These are phyloP conservation scores for Escovopsis weberi DNA, from an alignment of 2,329 filamentous ascomycete species.

Conservation along the genomic window DNA sequence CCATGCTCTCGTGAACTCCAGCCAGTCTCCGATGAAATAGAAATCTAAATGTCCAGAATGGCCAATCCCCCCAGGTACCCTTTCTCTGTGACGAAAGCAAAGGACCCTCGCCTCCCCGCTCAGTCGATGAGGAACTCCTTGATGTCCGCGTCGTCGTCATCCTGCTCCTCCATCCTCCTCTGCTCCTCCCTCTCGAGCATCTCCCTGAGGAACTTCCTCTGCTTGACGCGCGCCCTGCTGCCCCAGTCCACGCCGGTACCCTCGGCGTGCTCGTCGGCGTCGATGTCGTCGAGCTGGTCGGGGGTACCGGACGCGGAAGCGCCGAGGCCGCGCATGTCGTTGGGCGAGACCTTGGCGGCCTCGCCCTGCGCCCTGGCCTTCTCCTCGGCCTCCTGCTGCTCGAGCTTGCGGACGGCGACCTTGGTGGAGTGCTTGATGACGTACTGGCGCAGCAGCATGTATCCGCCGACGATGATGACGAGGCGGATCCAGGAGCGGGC, in stretches of 20 bases:
- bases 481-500: constrained; percentile 50
- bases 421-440: constrained; percentile 52
- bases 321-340: constrained; percentile 42
- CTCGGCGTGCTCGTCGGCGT: constrained; percentile 28
- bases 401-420: constrained; percentile 48
- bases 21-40: no score
- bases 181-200: constrained; percentile 49
- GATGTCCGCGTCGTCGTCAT: constrained; percentile 64
- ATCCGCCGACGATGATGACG: constrained; percentile 56
- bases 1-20: no score
- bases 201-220: constrained; percentile 52
- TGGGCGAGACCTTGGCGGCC: constrained; percentile 42
- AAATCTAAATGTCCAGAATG: no score
- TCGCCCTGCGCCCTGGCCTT: constrained; percentile 37
- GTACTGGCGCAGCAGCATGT: constrained; percentile 60
- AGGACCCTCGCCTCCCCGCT: background rate
- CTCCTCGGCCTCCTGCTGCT: constrained; percentile 37
- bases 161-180: constrained; percentile 45
- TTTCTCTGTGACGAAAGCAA: no score
- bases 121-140: constrained; percentile 50
- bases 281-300: constrained; percentile 21
- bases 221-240: constrained; percentile 53
- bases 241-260: constrained; percentile 48
- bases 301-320: no score
- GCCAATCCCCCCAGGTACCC: no score